Percentiles rank a stretch among this genome's conserved stretches.
These are phyloP conservation scores for Chytriomyces confervae DNA, from an alignment of 192 early-diverging fungal genomes.

Conservation along the genomic window DNA sequence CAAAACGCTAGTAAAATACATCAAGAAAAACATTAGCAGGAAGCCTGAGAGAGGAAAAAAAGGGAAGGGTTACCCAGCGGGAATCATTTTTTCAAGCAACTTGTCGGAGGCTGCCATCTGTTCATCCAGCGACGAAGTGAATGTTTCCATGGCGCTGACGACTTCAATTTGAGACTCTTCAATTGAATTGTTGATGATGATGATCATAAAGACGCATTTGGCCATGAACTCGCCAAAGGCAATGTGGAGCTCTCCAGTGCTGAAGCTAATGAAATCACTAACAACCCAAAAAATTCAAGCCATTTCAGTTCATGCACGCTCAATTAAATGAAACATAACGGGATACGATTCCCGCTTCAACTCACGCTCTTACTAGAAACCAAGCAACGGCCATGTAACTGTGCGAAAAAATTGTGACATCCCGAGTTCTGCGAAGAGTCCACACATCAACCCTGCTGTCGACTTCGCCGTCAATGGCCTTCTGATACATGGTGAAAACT, in stretches of 20 bases:
- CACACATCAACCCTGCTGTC: constrained; percentile 28
- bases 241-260: constrained; percentile 36
- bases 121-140: constrained; percentile 43
- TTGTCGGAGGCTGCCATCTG: constrained; percentile 42
- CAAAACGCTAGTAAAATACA: constrained; percentile 24
- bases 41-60: neutral
- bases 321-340: neutral
- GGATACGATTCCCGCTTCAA: neutral
- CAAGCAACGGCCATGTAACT: constrained; percentile 34
- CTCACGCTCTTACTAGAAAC: constrained; percentile 26
- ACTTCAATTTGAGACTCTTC: constrained; percentile 47
- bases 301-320: neutral
- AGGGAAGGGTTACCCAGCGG: constrained; percentile 26
- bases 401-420: constrained; percentile 31
- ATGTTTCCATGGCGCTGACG: constrained; percentile 31
- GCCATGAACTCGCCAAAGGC: constrained; percentile 41
- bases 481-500: constrained; percentile 30
- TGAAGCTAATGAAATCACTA: constrained; percentile 36
- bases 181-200: constrained; percentile 50
- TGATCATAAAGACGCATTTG: constrained; percentile 48
- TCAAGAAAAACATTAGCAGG: neutral
- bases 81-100: constrained; percentile 47
- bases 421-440: constrained; percentile 29
- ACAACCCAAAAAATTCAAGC: neutral
- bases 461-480: constrained; percentile 40